Evolutionary conservation across 768 basidiomycete genomes (phyloP).

Genomic region (Lactarius deliciosus): DNA sequence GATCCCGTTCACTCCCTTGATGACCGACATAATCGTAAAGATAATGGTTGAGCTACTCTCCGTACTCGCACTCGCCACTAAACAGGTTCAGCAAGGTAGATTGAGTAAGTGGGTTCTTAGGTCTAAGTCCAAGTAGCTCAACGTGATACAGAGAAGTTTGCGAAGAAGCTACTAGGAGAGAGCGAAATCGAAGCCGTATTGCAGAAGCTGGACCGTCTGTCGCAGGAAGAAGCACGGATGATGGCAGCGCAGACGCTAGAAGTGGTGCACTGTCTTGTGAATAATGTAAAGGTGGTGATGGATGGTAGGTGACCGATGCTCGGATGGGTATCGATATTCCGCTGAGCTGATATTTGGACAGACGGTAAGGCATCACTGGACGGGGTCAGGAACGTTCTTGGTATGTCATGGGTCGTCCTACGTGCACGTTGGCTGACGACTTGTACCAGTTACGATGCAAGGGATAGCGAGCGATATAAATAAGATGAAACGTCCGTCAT

Average conservation of each 20-base stretch:
- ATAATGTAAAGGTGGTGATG: not conserved
- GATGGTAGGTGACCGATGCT: not conserved
- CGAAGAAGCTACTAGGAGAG: not conserved
- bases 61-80: not conserved
- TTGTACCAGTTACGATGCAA: not conserved
- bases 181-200: not conserved
- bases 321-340: not conserved
- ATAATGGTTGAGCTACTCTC: conserved; percentile 1
- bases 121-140: not conserved
- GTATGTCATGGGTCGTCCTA: not conserved
- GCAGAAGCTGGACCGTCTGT: not conserved
- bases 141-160: not conserved
- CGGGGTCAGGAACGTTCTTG: not conserved
- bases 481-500: conserved; percentile 3
- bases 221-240: not conserved
- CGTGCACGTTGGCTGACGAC: not conserved
- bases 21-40: not conserved
- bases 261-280: not conserved
- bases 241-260: not conserved
- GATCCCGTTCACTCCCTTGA: not conserved
- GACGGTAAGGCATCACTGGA: not conserved
- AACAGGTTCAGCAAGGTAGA: not conserved
- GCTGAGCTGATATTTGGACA: not conserved
- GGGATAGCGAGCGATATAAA: not conserved
- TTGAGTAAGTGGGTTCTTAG: not conserved